Evolutionary conservation across 129 eudicot genomes (phyloP).

Genomic region (Chrysanthemum makinoi): DNA sequence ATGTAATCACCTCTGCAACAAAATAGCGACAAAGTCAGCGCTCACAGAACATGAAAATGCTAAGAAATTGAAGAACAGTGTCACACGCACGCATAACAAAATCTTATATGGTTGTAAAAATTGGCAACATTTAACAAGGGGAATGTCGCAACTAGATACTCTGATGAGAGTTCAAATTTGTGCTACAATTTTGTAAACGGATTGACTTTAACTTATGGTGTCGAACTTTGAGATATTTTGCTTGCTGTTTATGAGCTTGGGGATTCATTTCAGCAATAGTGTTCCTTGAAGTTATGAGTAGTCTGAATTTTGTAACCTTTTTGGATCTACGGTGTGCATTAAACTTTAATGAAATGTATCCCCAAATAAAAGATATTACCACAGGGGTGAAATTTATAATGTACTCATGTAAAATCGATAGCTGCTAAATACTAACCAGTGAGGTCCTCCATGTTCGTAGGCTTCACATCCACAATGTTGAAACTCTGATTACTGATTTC

Average conservation of each 20-base stretch:
- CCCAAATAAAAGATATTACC: no score
- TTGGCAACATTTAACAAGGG: no score
- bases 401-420: background rate
- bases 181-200: no score
- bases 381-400: background rate
- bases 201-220: no score
- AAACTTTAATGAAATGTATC: no score
- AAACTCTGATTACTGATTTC: constrained; percentile 91
- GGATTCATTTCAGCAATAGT: no score
- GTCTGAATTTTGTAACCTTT: no score
- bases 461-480: constrained; percentile 96
- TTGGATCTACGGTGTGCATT: no score
- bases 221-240: background rate
- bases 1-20: constrained; percentile 91
- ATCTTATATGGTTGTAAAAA: background rate
- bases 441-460: constrained; percentile 88
- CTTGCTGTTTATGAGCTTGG: no score
- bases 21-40: constrained; percentile 12
- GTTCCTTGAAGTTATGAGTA: no score
- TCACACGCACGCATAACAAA: background rate
- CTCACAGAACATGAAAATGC: background rate
- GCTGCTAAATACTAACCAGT: constrained; percentile 49
- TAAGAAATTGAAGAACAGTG: background rate
- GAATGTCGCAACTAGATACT: no score
- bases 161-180: no score